Evolutionary conservation across 164 flowering plant species (phyloP).

Genomic region (Vitis amurensis): DNA sequence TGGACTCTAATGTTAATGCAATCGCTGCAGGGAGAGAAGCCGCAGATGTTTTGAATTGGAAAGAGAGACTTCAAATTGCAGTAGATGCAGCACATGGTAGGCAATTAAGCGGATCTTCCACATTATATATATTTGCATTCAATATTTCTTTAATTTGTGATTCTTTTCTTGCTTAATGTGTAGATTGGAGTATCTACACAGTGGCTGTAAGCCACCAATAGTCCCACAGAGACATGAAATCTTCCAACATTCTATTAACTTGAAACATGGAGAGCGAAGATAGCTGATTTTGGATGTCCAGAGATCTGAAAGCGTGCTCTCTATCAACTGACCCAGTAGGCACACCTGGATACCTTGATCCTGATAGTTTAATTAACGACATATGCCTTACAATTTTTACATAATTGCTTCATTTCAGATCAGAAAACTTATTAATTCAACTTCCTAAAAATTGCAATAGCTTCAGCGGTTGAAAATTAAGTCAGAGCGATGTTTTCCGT

Average conservation of each 20-base stretch:
- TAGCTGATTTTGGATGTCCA: conserved; percentile 39
- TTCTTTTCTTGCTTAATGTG: background rate
- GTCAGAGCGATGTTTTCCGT: too few relatives aligned
- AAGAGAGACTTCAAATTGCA: conserved; percentile 36
- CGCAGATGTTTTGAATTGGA: conserved; percentile 20
- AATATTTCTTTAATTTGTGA: too few relatives aligned
- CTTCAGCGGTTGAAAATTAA: too few relatives aligned
- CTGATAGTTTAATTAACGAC: conserved; percentile 6
- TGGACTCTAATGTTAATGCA: too few relatives aligned
- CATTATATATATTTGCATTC: too few relatives aligned
- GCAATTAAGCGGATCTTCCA: background rate
- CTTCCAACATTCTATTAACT: conserved; percentile 32
- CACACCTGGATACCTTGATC: conserved; percentile 37
- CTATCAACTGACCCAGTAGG: conserved; percentile 23
- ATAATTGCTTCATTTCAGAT: too few relatives aligned
- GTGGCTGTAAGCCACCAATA: conserved; percentile 28
- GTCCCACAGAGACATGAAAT: conserved; percentile 36
- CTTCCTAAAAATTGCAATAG: too few relatives aligned
- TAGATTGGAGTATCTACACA: conserved; percentile 37
- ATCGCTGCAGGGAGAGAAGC: too few relatives aligned
- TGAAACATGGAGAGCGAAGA: conserved; percentile 24
- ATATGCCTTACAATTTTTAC: too few relatives aligned
- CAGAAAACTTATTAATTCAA: too few relatives aligned
- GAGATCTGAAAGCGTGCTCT: conserved; percentile 17
- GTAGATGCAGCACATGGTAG: conserved; percentile 43